Base-by-base conservation (phyloP, 2,329 filamentous ascomycete genomes). In the Teratosphaeria epicoccoides region DNA sequence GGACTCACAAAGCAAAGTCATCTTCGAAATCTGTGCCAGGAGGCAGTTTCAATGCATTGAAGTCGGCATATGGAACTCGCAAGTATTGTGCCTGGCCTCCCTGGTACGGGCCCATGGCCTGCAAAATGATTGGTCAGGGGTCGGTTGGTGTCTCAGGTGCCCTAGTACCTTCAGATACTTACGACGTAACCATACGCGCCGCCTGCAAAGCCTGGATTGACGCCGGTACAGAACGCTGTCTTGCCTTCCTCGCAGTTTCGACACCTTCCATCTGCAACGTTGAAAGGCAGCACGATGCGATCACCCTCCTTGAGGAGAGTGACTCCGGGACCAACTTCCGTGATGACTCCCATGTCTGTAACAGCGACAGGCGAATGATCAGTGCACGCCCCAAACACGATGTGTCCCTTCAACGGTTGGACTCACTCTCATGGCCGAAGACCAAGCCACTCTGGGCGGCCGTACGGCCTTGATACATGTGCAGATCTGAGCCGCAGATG, bases 401-500 rank as follows among this genome's bases (percentile, higher is more conserved):
- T n/a, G n/a, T n/a, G n/a, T n/a, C n/a, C n/a, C n/a, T n/a, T n/a
- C n/a, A n/a, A n/a, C n/a, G n/a, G n/a, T n/a, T n/a, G n/a, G n/a
- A n/a, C n/a, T 62, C 60, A 45, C 62, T 63, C 54, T 65, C 81
- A 59, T 84, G 80, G 3, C 75, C 73, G 58, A 84, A 84, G 1
- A 81, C 80, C 26, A 84, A 73, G 7, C 81, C 81, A 0, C 75
- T 23, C 60, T 83, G 72, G 3, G 81, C 81, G 5, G 80, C 80
- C 0, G 80, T 84, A 49, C 81, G 68, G 1, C 81, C 82, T 64
- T 84, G 79, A 53, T 85, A 85, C 79, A 82, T 82, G 63, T 81
- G 66, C 53, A 71, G 58, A 53, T 70, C 64, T 4, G 37, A 49
- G 11, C 56, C 51, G 28, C 64, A 66, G 57, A 59, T 67, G 68